Evolutionary conservation across 352 stramenopile species (phyloP), one percentile per base, ranked within the genome.

Genomic region (Peronospora tabacina): DNA sequence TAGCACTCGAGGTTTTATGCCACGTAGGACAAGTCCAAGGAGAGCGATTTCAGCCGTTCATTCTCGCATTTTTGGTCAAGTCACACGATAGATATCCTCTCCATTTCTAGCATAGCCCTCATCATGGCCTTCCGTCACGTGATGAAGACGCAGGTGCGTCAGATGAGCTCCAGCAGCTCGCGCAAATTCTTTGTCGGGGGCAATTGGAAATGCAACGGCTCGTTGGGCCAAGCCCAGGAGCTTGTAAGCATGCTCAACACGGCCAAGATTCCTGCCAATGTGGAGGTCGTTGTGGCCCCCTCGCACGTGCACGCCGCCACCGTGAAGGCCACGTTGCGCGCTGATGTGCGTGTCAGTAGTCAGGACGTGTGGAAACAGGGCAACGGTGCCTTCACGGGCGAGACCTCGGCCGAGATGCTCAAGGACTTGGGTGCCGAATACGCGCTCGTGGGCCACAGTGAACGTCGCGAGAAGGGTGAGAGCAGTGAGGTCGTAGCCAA

Each of bases 181-280:
- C 76, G 82, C 63, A 98, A 98, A 82, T 98, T 98, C 67, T 98
- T 99, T 65, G 92, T 99, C 34, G 96, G 96, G 37, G 96, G 96
- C 66, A 99, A 99, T 87, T 99, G 96, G 96, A 99, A 99, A 70
- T 99, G 95, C 82, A 91, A 91, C 52, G 81, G 81, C 50, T 91
- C 81, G 38, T 22, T 87, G 22, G 52, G 53, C 48, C 78, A 88
- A 60, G 72, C 75, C 24, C 50, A 77, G 15, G 72, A 85, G 28
- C 76, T 90, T 47, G 80, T 93, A 6, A 70, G 70, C 28, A 70
- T 85, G 56, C 77, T 93, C 59, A 93, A 93, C 74, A 87, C 75
- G 58, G 79, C 75, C 59, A 81, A 82, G 56, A 90, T 87, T 61
- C 81, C 81, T 16, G 47, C 56, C 36, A 59, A 73, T 60, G 84